Evolutionary conservation across 2,329 filamentous ascomycete genomes (phyloP).

Genomic region (Microdochium bolleyi): DNA sequence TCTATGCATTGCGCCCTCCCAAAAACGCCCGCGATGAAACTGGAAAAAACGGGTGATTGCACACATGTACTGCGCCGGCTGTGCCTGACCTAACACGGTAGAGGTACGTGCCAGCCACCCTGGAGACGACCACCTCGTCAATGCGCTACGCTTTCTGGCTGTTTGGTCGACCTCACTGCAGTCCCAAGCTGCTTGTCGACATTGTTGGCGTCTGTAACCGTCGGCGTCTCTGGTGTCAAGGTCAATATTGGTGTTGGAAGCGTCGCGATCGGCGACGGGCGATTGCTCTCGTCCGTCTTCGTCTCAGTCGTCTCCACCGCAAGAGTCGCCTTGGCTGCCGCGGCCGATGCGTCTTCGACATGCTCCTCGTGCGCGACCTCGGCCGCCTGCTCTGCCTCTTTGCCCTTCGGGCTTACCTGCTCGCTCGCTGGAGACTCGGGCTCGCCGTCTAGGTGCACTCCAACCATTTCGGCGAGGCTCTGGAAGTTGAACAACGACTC

Average conservation of each 20-base stretch:
- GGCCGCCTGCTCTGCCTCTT: conserved; percentile 20
- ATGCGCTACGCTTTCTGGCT: conserved; percentile 22
- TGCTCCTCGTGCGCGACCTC: conserved; percentile 22
- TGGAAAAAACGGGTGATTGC: no score
- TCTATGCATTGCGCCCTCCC: no score
- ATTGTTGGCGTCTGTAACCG: conserved; percentile 20
- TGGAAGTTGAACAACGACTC: conserved; percentile 91
- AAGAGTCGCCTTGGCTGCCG: conserved; percentile 3
- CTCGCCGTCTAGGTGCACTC: conserved; percentile 47
- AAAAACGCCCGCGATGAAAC: no score
- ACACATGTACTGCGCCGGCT: no score
- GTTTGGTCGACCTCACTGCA: conserved; percentile 24
- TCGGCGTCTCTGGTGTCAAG: conserved; percentile 43
- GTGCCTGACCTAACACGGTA: no score
- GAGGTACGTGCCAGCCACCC: no score
- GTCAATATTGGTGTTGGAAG: conserved; percentile 30
- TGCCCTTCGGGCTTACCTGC: conserved; percentile 18
- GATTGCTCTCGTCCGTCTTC: conserved; percentile 10
- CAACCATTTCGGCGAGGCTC: conserved; percentile 79
- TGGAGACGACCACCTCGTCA: conserved; percentile 5
- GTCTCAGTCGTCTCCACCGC: conserved; percentile 5
- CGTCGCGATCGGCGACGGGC: conserved; percentile 7
- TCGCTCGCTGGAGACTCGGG: conserved; percentile 18
- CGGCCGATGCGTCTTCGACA: conserved; percentile 18
- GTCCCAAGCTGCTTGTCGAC: conserved; percentile 36